Evolutionary conservation across 257 asterid species (phyloP), one percentile per base, ranked within the genome.

Genomic region (Penstemon newberryi): DNA sequence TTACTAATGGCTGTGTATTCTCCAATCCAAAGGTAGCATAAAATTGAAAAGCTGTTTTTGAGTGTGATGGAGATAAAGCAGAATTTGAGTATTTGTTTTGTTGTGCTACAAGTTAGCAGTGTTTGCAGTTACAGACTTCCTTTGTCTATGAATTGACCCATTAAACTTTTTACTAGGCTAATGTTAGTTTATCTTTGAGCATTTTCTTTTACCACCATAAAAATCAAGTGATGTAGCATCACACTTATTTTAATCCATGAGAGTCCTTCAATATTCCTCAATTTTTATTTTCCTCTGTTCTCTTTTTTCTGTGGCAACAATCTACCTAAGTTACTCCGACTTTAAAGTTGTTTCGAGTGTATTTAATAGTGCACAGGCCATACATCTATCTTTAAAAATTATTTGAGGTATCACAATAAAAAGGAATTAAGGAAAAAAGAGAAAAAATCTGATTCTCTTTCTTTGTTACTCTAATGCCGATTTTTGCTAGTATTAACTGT

Each of bases 401-500:
- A 51, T 65, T 51, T 46, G 10, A 54, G 56, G 7, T 62, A 56
- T 62, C 50, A 40, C 42, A 53, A 46, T n/a, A 63, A 39, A 55
- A 46, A 8, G 4, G n/a, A 8, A 64, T 25, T 6, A 1, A 19
- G 38, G 15, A 63, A 44, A 12, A 18, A 42, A 25, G 55, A 56
- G 63, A 63, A 68, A 57, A 18, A 2, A 60, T 70, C 52, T 18
- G 43, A 50, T 40, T 60, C 41, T 5, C n/a, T 60, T 70, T 69
- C 67, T 40, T 38, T 60, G 70, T 59, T 51, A 8, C 18, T 18
- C 47, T 13, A 63, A 36, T 44, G 46, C 13, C n/a, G 12, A 56
- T 69, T 45, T 66, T 7, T 53, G 70, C 39, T 75, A 43, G 47
- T 60, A 41, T 63, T 51, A 56, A n/a, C 6, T 41, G 66, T 69